Percentiles rank a stretch among this genome's conserved stretches.
Conservation (phyloP, 1,139 yeast species). For the Kluyveromyces sp. region DNA sequence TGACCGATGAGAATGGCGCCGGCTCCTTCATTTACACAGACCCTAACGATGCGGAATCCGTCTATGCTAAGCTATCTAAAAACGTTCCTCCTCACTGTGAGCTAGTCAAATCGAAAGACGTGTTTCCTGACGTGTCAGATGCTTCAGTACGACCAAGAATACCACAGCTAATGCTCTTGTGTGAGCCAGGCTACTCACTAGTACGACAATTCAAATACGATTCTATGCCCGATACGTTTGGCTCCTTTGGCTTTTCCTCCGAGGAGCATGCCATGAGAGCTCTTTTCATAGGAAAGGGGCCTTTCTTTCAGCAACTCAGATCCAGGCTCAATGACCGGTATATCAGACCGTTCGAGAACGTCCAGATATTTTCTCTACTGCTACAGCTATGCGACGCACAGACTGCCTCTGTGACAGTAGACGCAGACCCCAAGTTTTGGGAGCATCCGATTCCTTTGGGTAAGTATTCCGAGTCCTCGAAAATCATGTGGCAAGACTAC, state of each 20-base stretch:
- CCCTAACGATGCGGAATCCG: slow-evolving; percentile 2
- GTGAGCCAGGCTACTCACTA: slow-evolving; percentile 74
- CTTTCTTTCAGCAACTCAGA: slow-evolving; percentile 48
- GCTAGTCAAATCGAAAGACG: background rate
- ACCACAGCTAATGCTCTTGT: slow-evolving; percentile 83
- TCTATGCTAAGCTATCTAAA: slow-evolving; percentile 17
- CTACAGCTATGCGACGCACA: slow-evolving; percentile 57
- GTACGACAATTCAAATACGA: slow-evolving; percentile 56
- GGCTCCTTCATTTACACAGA: slow-evolving; percentile 5
- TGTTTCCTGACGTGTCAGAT: slow-evolving; percentile 50
- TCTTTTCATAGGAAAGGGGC: slow-evolving; percentile 72
- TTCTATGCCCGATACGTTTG: slow-evolving; percentile 50
- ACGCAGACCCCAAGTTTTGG: slow-evolving; percentile 9
- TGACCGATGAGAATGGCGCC: slow-evolving; percentile 2
- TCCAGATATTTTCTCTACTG: slow-evolving; percentile 65
- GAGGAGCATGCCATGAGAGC: slow-evolving; percentile 78
- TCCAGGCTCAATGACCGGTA: slow-evolving; percentile 23
- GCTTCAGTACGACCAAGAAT: slow-evolving; percentile 41
- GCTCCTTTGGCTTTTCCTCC: slow-evolving; percentile 72
- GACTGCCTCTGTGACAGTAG: slow-evolving; percentile 5
- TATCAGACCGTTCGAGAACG: slow-evolving; percentile 61
- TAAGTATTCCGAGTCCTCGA: slow-evolving; percentile 13
- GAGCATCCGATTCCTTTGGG: slow-evolving; percentile 6
- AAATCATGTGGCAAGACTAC: slow-evolving; percentile 10
- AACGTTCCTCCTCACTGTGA: slow-evolving; percentile 1